These are phyloP conservation scores for Leishmania aethiopica DNA, from an alignment of 208 protist species.

Conservation along the genomic window DNA sequence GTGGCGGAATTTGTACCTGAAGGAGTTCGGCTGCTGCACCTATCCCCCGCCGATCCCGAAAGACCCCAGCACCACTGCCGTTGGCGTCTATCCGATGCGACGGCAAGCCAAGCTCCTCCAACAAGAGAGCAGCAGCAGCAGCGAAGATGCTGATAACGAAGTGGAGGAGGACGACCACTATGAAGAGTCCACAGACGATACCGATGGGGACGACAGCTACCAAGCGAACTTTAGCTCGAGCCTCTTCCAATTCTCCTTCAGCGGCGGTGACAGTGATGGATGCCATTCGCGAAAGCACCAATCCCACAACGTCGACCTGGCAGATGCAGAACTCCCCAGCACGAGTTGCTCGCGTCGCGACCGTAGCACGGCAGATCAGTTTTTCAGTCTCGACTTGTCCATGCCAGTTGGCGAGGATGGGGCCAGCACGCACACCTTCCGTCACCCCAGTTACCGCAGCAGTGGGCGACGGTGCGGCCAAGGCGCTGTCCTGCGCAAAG, in stretches of 20 bases:
- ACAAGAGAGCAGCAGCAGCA: conserved; percentile 12
- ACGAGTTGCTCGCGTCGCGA: not conserved
- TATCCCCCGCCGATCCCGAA: conserved; percentile 77
- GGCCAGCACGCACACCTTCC: not conserved
- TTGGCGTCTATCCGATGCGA: conserved; percentile 26
- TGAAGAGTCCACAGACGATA: conserved; percentile 15
- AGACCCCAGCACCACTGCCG: conserved; percentile 55
- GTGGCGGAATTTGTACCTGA: conserved; percentile 83
- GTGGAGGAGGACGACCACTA: not conserved
- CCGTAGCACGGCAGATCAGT: conserved; percentile 14
- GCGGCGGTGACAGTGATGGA: not conserved
- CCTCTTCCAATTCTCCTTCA: not conserved
- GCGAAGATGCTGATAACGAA: not conserved
- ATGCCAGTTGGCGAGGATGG: not conserved
- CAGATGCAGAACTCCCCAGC: not conserved
- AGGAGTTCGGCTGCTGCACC: conserved; percentile 68
- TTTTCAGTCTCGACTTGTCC: conserved; percentile 26
- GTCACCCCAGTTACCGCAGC: not conserved
- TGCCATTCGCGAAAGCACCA: not conserved
- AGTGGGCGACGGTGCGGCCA: conserved; percentile 16
- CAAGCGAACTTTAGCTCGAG: not conserved
- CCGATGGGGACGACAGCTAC: conserved; percentile 6
- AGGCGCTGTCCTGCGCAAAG: conserved; percentile 28
- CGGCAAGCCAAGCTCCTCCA: conserved; percentile 16
- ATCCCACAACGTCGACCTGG: not conserved